These are phyloP conservation scores for Corchorus olitorius DNA, from an alignment of 345 rosid genomes.

Conservation along the genomic window DNA sequence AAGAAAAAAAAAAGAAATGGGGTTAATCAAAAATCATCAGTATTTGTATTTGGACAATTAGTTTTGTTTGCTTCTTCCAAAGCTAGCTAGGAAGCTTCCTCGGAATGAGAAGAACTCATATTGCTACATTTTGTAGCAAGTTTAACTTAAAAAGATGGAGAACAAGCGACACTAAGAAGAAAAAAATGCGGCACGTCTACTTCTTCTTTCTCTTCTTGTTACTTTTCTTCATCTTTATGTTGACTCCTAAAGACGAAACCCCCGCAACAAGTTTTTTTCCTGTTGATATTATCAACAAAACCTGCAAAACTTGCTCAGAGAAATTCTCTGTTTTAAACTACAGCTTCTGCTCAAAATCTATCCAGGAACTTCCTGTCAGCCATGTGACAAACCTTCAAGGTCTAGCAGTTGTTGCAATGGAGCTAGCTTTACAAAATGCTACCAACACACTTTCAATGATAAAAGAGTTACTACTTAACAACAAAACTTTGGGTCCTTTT, in stretches of 20 bases:
- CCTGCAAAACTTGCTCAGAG: constrained; percentile 47
- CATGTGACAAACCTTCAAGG: constrained; percentile 51
- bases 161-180: neutral
- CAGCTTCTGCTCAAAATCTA: constrained; percentile 44
- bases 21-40: neutral
- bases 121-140: neutral
- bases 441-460: constrained; percentile 47
- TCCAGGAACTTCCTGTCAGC: constrained; percentile 46
- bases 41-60: neutral
- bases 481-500: constrained; percentile 30
- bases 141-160: neutral
- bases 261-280: constrained; percentile 1
- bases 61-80: neutral
- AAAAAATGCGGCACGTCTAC: constrained; percentile 18
- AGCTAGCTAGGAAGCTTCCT: constrained; percentile 5
- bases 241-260: constrained; percentile 3
- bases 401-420: constrained; percentile 53
- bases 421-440: constrained; percentile 58
- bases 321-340: constrained; percentile 39
- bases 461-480: constrained; percentile 32
- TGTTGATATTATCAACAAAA: constrained; percentile 36
- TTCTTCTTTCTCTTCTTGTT: constrained; percentile 14
- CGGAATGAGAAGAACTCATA: neutral
- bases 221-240: constrained; percentile 17
- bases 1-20: no score